phyloP scores from a whole-genome alignment of 2,329 filamentous ascomycete species.

The Cordyceps fumosorosea region DNA sequence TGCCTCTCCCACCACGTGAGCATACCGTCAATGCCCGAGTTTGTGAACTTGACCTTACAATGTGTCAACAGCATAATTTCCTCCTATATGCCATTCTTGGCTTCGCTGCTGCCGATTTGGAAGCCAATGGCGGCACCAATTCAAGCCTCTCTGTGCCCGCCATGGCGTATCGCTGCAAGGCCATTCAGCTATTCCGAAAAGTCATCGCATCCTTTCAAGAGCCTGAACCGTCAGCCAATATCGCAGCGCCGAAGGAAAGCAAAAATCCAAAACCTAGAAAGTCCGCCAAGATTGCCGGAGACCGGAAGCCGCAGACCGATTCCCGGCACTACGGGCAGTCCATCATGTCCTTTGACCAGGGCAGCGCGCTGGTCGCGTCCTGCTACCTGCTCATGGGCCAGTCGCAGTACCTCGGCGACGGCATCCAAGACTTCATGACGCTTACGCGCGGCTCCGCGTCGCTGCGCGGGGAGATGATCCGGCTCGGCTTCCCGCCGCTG shows the following conservation, averaged over 20 bases:
- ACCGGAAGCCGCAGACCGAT: neutral
- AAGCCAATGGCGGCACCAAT: slow-evolving; percentile 2
- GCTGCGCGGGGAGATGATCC: neutral
- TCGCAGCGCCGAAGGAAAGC: neutral
- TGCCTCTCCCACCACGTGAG: neutral
- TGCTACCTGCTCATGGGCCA: slow-evolving; percentile 9
- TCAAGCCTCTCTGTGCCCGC: slow-evolving; percentile 2
- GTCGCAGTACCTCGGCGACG: slow-evolving; percentile 2
- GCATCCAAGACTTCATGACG: slow-evolving; percentile 4
- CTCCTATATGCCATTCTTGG: neutral
- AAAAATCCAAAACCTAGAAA: neutral
- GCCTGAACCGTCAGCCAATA: neutral
- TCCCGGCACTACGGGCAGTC: slow-evolving; percentile 4
- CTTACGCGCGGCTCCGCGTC: slow-evolving; percentile 1
- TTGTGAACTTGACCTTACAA: neutral
- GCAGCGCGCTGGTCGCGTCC: neutral
- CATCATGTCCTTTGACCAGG: slow-evolving; percentile 6
- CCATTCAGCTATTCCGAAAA: slow-evolving; percentile 5
- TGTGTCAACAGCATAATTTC: neutral
- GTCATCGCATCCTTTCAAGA: neutral
- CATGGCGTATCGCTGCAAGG: slow-evolving; percentile 8
- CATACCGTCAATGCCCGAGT: neutral
- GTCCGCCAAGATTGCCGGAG: slow-evolving; percentile 1
- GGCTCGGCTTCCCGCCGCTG: neutral
- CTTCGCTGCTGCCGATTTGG: neutral